A percentile compares a stretch with the other conserved stretches of the same genome.
Evolutionary conservation across 768 basidiomycete genomes (phyloP).

Genomic region (Suillus cothurnatus): DNA sequence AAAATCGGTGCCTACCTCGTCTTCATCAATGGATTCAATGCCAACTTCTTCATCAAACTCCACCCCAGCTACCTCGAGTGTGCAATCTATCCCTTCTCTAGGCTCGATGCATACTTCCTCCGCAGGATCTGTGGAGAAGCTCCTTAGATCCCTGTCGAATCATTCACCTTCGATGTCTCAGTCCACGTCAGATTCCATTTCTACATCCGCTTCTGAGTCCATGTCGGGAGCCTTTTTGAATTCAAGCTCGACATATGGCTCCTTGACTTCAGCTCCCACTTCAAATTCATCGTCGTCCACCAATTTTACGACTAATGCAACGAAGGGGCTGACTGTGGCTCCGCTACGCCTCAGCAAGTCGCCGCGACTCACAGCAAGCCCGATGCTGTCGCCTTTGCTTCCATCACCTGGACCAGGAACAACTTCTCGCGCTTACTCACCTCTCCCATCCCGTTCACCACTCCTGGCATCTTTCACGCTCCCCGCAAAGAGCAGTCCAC

Average conservation of each 20-base stretch:
- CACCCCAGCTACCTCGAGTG: slow-evolving; percentile 2
- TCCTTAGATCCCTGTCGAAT: background rate
- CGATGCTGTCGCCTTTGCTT: slow-evolving; percentile 12
- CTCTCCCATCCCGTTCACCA: slow-evolving; percentile 27
- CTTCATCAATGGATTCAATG: background rate
- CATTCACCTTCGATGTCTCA: slow-evolving; percentile 2
- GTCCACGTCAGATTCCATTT: slow-evolving; percentile 13
- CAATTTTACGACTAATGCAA: background rate
- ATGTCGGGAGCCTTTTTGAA: slow-evolving; percentile 16
- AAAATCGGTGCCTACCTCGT: background rate
- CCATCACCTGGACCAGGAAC: slow-evolving; percentile 16
- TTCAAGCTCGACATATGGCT: slow-evolving; percentile 20
- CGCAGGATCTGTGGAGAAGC: slow-evolving; percentile 2
- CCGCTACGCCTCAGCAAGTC: slow-evolving; percentile 30
- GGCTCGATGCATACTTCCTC: background rate
- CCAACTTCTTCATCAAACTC: background rate
- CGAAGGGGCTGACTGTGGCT: slow-evolving; percentile 20
- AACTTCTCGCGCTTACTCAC: slow-evolving; percentile 23
- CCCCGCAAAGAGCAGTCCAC: slow-evolving; percentile 2
- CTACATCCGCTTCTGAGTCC: slow-evolving; percentile 18
- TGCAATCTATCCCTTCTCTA: slow-evolving; percentile 1
- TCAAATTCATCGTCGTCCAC: slow-evolving; percentile 1
- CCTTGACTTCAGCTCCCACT: slow-evolving; percentile 14
- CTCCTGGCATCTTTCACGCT: slow-evolving; percentile 14
- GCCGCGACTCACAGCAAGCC: slow-evolving; percentile 22